Conservation (phyloP, 2,329 filamentous ascomycete species). For the Aplosporella prunicola region DNA sequence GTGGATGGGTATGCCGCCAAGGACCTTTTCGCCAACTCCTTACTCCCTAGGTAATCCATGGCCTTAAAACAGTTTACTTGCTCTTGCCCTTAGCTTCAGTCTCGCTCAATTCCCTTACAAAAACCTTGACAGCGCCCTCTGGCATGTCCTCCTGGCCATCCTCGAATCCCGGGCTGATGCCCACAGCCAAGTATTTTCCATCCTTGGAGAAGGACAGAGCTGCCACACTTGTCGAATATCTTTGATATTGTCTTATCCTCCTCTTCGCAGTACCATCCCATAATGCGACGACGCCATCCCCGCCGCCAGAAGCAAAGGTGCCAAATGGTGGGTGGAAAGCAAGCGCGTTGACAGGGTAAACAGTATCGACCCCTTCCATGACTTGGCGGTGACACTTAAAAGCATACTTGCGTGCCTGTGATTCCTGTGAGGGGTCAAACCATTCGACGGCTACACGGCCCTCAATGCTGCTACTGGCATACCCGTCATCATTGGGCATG, state of each 20-base stretch:
- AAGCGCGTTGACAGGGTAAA: slow-evolving; percentile 85
- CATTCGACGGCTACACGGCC: slow-evolving; percentile 94
- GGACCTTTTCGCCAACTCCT: neutral
- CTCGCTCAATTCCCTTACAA: slow-evolving; percentile 75
- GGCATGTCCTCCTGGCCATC: slow-evolving; percentile 74
- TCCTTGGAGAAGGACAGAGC: slow-evolving; percentile 68
- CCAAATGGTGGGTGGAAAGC: slow-evolving; percentile 76
- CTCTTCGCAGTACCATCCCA: slow-evolving; percentile 91
- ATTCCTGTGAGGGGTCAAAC: slow-evolving; percentile 84
- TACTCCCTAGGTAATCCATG: neutral
- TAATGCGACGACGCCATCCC: slow-evolving; percentile 81
- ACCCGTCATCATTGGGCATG: slow-evolving; percentile 94
- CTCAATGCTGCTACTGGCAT: slow-evolving; percentile 86
- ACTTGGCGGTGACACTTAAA: slow-evolving; percentile 96
- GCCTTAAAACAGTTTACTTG: slow-evolving; percentile 35
- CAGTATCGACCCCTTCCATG: slow-evolving; percentile 62
- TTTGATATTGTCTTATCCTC: slow-evolving; percentile 80
- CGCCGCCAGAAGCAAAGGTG: slow-evolving; percentile 82
- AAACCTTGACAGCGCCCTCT: slow-evolving; percentile 61
- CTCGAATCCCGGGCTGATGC: slow-evolving; percentile 78
- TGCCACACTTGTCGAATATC: slow-evolving; percentile 69
- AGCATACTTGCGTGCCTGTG: slow-evolving; percentile 88
- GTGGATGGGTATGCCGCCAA: neutral
- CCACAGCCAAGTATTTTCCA: slow-evolving; percentile 70
- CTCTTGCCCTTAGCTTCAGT: slow-evolving; percentile 82